Evolutionary conservation across 345 rosid genomes (phyloP).

Genomic region (Citropsis articulata): DNA sequence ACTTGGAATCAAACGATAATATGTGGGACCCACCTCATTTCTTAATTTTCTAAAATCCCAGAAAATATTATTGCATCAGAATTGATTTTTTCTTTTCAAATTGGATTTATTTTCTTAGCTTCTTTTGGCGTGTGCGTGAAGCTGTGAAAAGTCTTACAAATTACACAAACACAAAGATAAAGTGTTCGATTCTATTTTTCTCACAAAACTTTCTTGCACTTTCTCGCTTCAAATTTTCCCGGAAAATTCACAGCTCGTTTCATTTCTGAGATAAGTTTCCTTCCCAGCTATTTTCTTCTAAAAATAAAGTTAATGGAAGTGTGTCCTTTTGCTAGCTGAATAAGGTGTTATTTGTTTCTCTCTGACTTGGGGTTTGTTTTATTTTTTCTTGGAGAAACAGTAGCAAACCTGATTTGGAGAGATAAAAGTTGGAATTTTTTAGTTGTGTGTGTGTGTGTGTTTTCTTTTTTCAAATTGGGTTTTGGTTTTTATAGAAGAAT

Average conservation of each 20-base stretch:
- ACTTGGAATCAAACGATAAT: conserved; percentile 33
- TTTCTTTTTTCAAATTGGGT: neutral
- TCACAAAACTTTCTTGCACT: neutral
- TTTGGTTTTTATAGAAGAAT: neutral
- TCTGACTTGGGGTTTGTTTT: conserved; percentile 40
- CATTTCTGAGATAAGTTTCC: conserved; percentile 27
- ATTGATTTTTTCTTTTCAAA: neutral
- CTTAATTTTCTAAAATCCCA: neutral
- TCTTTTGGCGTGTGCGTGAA: conserved; percentile 49
- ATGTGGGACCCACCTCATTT: neutral
- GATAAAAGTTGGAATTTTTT: neutral
- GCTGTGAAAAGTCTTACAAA: conserved; percentile 31
- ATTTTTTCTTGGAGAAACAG: conserved; percentile 6
- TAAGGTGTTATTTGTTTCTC: conserved; percentile 20
- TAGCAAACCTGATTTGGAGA: conserved; percentile 34
- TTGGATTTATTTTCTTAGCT: conserved; percentile 4
- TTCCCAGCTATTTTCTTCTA: neutral
- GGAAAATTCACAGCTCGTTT: conserved; percentile 16
- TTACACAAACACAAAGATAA: neutral
- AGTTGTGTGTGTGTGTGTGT: neutral
- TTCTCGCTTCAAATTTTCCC: conserved; percentile 17
- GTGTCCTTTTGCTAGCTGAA: conserved; percentile 6
- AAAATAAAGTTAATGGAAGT: neutral
- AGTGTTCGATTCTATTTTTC: conserved; percentile 6
- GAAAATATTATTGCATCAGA: neutral